These are phyloP conservation scores for Corrigiola litoralis DNA, from an alignment of 179 eudicot species.

Conservation along the genomic window DNA sequence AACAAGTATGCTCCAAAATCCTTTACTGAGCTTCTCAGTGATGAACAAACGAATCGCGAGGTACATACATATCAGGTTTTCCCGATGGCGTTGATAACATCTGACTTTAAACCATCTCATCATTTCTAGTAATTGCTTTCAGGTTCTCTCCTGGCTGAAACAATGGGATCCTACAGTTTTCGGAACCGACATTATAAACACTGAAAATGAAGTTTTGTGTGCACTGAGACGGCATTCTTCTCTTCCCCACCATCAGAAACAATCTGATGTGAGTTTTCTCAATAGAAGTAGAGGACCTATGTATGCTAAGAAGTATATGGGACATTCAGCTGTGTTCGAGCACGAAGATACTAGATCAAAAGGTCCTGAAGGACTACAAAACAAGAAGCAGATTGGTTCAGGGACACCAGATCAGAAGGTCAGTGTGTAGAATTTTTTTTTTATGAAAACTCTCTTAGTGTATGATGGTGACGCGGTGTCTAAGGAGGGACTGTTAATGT, in stretches of 20 bases:
- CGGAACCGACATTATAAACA: slow-evolving; percentile 77
- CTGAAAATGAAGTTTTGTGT: slow-evolving; percentile 78
- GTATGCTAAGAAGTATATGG: slow-evolving; percentile 25
- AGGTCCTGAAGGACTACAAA: slow-evolving; percentile 38
- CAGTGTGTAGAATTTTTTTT: slow-evolving; percentile 19
- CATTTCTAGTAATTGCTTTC: slow-evolving; percentile 13
- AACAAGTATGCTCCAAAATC: slow-evolving; percentile 93
- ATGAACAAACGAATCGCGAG: slow-evolving; percentile 94
- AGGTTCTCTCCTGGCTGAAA: slow-evolving; percentile 96
- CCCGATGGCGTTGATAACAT: not conserved
- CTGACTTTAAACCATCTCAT: slow-evolving; percentile 3
- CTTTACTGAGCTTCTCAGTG: slow-evolving; percentile 96
- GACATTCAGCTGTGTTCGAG: slow-evolving; percentile 26
- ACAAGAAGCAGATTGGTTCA: slow-evolving; percentile 45
- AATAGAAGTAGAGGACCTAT: slow-evolving; percentile 41
- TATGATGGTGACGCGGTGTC: slow-evolving; percentile 1
- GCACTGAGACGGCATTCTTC: slow-evolving; percentile 81
- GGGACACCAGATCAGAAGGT: slow-evolving; percentile 91
- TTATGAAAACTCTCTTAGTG: not conserved
- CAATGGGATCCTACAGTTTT: slow-evolving; percentile 96
- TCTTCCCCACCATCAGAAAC: slow-evolving; percentile 50
- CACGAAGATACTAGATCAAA: slow-evolving; percentile 38
- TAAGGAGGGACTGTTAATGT: too few relatives aligned
- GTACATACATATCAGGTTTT: slow-evolving; percentile 29
- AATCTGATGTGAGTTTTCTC: slow-evolving; percentile 38